Evolutionary conservation across 2,329 filamentous ascomycete genomes (phyloP).

Genomic region (Dendrostoma leiphaemia): DNA sequence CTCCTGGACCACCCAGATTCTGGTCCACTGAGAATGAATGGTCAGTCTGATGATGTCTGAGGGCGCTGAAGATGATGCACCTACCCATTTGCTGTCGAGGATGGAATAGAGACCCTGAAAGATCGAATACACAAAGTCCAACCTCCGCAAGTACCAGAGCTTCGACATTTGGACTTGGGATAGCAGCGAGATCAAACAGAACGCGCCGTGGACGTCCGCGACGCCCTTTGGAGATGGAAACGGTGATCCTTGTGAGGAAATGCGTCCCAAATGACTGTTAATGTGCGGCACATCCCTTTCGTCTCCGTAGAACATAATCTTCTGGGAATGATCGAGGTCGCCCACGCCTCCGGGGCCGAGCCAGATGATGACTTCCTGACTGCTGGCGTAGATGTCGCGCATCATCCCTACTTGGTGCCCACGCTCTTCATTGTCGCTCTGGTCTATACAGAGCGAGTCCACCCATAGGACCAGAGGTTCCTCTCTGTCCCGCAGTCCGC

Average conservation of each 20-base stretch:
- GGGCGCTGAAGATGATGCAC: neutral
- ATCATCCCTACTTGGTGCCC: constrained; percentile 2
- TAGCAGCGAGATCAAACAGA: constrained; percentile 6
- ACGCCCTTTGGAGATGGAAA: too few species aligned
- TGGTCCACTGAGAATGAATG: neutral
- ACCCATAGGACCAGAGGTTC: neutral
- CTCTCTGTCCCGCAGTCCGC: neutral
- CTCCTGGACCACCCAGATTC: constrained; percentile 7
- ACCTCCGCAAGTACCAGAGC: constrained; percentile 5
- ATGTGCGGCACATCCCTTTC: neutral
- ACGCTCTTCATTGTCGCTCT: neutral
- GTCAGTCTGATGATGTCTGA: neutral
- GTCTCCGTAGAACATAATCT: neutral
- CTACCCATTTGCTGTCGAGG: neutral
- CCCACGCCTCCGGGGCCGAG: neutral
- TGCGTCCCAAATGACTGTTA: neutral
- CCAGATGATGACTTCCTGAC: constrained; percentile 8
- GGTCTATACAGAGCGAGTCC: constrained; percentile 1
- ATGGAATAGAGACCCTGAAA: neutral
- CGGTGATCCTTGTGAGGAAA: too few species aligned
- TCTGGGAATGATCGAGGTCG: neutral
- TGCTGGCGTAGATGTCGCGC: constrained; percentile 1
- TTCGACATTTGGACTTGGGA: neutral
- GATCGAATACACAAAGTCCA: neutral
- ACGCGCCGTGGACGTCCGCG: neutral